A percentile compares a stretch with the other conserved stretches of the same genome.
phyloP scores from a whole-genome alignment of 108 stramenopile species.

The Stephanodiscus minutulus region DNA sequence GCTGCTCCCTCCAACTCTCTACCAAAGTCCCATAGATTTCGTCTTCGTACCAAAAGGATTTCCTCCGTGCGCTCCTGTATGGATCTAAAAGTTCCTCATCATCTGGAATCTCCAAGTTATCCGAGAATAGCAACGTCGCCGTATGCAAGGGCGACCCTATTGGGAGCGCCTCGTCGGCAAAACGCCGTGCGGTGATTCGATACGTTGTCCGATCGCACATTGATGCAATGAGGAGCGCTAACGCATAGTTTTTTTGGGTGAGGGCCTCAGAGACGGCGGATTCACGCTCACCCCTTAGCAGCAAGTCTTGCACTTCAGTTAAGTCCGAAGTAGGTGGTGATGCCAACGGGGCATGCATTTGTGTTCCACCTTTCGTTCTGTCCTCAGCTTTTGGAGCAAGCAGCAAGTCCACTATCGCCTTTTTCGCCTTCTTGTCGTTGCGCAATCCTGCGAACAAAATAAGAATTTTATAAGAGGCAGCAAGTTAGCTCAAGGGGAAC shows the following conservation, averaged over 20 bases:
- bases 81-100: conserved; percentile 27
- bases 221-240: conserved; percentile 76
- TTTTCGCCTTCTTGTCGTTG: conserved; percentile 65
- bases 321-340: conserved; percentile 19
- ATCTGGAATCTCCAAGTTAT: conserved; percentile 51
- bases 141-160: conserved; percentile 81
- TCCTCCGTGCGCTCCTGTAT: conserved; percentile 1
- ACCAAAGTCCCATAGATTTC: conserved; percentile 44
- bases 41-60: conserved; percentile 52
- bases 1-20: conserved; percentile 17
- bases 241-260: conserved; percentile 58
- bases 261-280: conserved; percentile 74
- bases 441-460: conserved; percentile 28
- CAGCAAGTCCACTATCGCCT: conserved; percentile 70
- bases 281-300: conserved; percentile 69
- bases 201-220: conserved; percentile 72
- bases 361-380: not conserved
- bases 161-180: conserved; percentile 54
- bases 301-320: conserved; percentile 52
- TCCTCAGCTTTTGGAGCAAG: conserved; percentile 27
- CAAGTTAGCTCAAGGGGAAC: not conserved
- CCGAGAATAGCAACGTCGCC: conserved; percentile 64
- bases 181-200: conserved; percentile 58
- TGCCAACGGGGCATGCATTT: conserved; percentile 7
- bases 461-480: not conserved